These are phyloP conservation scores for Colletotrichum navitas DNA, from an alignment of 2,329 filamentous ascomycete genomes.

Conservation along the genomic window DNA sequence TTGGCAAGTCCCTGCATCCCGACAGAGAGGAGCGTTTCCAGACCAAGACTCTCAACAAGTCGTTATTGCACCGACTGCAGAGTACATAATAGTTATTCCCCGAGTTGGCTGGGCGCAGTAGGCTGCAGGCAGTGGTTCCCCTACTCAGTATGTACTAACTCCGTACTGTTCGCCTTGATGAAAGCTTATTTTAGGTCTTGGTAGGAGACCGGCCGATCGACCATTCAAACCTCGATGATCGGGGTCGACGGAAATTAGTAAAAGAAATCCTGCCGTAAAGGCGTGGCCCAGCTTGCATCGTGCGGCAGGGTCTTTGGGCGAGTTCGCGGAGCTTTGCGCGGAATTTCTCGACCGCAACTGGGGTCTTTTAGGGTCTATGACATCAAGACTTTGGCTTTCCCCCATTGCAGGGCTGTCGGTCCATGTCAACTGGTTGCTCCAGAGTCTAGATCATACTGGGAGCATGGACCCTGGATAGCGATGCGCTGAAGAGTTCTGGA, in stretches of 20 bases:
- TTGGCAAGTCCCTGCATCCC: slow-evolving; percentile 25
- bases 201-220: slow-evolving; percentile 13
- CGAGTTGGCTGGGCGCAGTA: neutral
- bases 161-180: neutral
- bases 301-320: slow-evolving; percentile 1
- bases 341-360: neutral
- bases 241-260: neutral
- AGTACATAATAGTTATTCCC: neutral
- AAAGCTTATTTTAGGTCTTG: neutral
- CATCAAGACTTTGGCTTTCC: slow-evolving; percentile 32
- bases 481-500: neutral
- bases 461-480: neutral
- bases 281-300: slow-evolving; percentile 17
- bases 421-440: neutral
- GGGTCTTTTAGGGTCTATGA: slow-evolving; percentile 33
- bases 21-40: slow-evolving; percentile 1
- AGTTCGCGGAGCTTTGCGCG: slow-evolving; percentile 16
- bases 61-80: neutral
- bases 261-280: neutral
- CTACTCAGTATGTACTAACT: neutral
- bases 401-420: slow-evolving; percentile 21
- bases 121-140: neutral
- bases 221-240: slow-evolving; percentile 30
- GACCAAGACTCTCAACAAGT: neutral
- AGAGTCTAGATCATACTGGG: neutral